Percentiles rank a stretch among this genome's conserved stretches.
phyloP scores from a whole-genome alignment of 1,284 basidiomycete species.

The Athelia sp. region DNA sequence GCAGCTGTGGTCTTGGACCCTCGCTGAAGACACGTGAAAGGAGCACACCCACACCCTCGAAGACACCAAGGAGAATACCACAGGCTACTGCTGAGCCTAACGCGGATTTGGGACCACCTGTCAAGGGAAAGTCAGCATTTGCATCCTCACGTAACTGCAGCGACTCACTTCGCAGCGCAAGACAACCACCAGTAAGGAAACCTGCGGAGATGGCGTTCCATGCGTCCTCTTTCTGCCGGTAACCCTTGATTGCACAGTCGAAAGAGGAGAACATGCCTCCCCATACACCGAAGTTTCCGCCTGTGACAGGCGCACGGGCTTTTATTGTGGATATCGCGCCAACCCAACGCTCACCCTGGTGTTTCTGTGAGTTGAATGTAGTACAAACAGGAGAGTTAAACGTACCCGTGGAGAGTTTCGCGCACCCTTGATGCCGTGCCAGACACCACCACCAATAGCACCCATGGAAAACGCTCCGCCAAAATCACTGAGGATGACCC shows the following conservation, averaged over 20 bases:
- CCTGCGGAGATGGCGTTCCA: constrained; percentile 99
- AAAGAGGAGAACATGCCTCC: constrained; percentile 97
- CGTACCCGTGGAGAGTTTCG: constrained; percentile 91
- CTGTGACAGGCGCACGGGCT: constrained; percentile 95
- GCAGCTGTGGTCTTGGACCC: constrained; percentile 69
- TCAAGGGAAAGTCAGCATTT: too few species aligned
- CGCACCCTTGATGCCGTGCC: constrained; percentile 98
- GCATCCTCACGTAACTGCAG: too few species aligned
- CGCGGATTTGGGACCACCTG: constrained; percentile 90
- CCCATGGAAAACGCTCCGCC: constrained; percentile 97
- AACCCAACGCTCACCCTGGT: constrained; percentile 82
- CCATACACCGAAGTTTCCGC: constrained; percentile 99
- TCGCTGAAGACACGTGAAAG: constrained; percentile 82
- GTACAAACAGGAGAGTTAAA: constrained; percentile 12
- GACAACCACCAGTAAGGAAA: constrained; percentile 95
- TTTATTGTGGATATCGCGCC: constrained; percentile 97
- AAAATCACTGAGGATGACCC: constrained; percentile 98
- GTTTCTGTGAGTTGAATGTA: not conserved
- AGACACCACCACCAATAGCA: constrained; percentile 93
- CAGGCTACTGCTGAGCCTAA: constrained; percentile 91
- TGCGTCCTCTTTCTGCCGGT: constrained; percentile 97
- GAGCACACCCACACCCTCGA: constrained; percentile 91
- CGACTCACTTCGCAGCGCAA: constrained; percentile 59
- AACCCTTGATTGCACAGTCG: constrained; percentile 97
- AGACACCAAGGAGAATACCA: constrained; percentile 94